phyloP scores from a whole-genome alignment of 495 filamentous ascomycete genomes.

The Tuber brumale region DNA sequence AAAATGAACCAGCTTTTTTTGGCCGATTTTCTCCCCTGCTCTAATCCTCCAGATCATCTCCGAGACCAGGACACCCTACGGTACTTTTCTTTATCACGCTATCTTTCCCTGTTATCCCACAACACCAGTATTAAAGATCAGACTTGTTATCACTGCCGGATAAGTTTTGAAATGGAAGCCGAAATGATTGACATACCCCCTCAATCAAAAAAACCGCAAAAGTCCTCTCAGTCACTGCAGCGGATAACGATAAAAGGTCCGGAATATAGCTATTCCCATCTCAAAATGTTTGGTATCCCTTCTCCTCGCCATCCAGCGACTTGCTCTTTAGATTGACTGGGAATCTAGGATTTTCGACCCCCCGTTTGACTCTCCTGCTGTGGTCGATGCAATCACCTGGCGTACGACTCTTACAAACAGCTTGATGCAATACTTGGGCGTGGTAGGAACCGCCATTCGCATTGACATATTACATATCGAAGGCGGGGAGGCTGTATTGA shows the following conservation, averaged over 20 bases:
- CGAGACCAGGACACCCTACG: background rate
- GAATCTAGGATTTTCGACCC: conserved; percentile 36
- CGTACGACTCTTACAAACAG: conserved; percentile 66
- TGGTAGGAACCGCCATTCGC: conserved; percentile 66
- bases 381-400: conserved; percentile 65
- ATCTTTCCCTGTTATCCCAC: background rate
- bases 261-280: conserved; percentile 37
- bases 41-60: background rate
- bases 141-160: background rate
- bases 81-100: background rate
- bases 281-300: conserved; percentile 35
- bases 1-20: conserved; percentile 28
- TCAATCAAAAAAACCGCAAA: background rate
- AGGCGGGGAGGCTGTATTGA: conserved; percentile 59
- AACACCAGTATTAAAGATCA: background rate
- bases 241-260: conserved; percentile 33
- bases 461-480: conserved; percentile 71
- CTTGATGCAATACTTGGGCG: conserved; percentile 71
- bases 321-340: conserved; percentile 1
- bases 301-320: background rate
- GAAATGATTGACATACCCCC: background rate
- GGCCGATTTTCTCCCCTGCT: conserved; percentile 20
- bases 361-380: conserved; percentile 25
- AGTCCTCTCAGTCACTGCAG: conserved; percentile 6
- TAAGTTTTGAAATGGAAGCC: background rate